Evolutionary conservation across 352 stramenopile species (phyloP), one percentile per base, ranked within the genome.

Genomic region (Globisporangium mamillatum): DNA sequence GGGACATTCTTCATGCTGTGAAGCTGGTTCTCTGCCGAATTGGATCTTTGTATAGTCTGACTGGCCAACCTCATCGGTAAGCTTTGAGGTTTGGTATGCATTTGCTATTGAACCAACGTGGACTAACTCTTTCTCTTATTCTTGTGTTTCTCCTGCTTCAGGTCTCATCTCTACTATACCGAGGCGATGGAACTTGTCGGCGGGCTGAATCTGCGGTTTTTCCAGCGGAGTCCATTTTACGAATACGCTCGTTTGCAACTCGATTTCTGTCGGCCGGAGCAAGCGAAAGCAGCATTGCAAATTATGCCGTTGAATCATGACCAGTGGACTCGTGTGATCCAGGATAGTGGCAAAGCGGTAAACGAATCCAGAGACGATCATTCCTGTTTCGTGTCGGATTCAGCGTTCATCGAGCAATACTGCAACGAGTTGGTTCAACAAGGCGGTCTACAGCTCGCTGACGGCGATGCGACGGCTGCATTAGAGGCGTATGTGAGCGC

Each of bases 151-250:
- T 41, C 22, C 1, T 29, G 6, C 9, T 34, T 1, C 48, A 89
- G 79, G 48, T 74, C 84, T 61, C 75, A 75, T 7, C 63, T 75
- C 20, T 93, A 90, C 60, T 87, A 88, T 50, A 71, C 67, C 0
- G 83, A 92, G 34, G 85, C 85, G 4, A 91, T 93, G 83, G 68
- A 80, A 24, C 73, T 93, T n/a, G 85, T 92, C 14, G 78, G 83
- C 46, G 79, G 82, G 7, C 38, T 93, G 4, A 71, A 82, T n/a
- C 72, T 90, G 25, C 63, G 57, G 20, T 78, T 79, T 14, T 90
- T 89, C n/a, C 76, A 78, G 58, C 80, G 74, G 22, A 69, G 73
- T 29, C 85, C 85, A 22, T 89, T 90, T 69, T 85, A 82, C 56
- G 75, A 88, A 54, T 93, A 84, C 34, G 83, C 82, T 9, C 75